A percentile compares a stretch with the other conserved stretches of the same genome.
Conservation (phyloP, 192 early-diverging fungal species). For the Spizellomyces sp. region DNA sequence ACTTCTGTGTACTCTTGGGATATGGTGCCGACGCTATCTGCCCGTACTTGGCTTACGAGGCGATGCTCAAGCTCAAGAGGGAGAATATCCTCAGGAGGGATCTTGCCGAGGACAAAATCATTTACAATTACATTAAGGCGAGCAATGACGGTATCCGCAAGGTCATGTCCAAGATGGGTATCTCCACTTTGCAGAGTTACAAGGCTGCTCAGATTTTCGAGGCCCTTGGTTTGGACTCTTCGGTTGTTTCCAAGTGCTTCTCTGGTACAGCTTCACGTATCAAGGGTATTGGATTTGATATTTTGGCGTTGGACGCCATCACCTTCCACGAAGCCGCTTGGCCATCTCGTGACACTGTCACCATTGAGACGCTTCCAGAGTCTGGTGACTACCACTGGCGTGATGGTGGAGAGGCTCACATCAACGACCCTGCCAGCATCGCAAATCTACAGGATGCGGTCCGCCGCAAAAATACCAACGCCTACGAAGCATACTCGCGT, state of each 20-base stretch:
- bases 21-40: slow-evolving; percentile 95
- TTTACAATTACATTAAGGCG: slow-evolving; percentile 84
- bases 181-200: slow-evolving; percentile 95
- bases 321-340: slow-evolving; percentile 84
- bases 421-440: slow-evolving; percentile 88
- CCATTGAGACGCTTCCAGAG: slow-evolving; percentile 77
- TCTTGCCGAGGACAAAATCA: slow-evolving; percentile 66
- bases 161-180: slow-evolving; percentile 99
- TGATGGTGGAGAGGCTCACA: slow-evolving; percentile 85
- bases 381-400: slow-evolving; percentile 98
- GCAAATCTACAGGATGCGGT: slow-evolving; percentile 96
- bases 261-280: slow-evolving; percentile 94
- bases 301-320: slow-evolving; percentile 86
- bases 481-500: slow-evolving; percentile 85
- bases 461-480: slow-evolving; percentile 80
- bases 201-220: slow-evolving; percentile 99
- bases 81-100: slow-evolving; percentile 69
- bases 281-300: slow-evolving; percentile 77
- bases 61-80: slow-evolving; percentile 85
- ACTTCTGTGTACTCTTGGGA: slow-evolving; percentile 91
- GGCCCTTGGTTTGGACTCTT: slow-evolving; percentile 85
- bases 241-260: slow-evolving; percentile 90
- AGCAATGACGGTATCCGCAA: slow-evolving; percentile 94
- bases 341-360: slow-evolving; percentile 68
- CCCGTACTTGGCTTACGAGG: slow-evolving; percentile 90